phyloP scores from a whole-genome alignment of 805 yeast species.

The Metahyphopichia silvanorum region DNA sequence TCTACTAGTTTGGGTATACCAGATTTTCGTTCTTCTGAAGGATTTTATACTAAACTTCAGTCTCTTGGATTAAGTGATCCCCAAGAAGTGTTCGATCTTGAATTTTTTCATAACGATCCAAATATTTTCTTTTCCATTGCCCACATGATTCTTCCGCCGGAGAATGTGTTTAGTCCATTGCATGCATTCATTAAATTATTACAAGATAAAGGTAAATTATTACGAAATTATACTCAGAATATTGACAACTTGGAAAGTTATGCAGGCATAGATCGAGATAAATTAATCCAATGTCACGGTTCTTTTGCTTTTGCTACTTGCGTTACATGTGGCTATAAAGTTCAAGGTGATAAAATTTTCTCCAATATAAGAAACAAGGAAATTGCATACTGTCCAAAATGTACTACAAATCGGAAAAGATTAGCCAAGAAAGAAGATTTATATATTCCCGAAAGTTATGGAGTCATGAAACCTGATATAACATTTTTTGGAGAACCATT shows the following conservation, averaged over 20 bases:
- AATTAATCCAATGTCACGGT: slow-evolving; percentile 81
- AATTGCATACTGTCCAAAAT: slow-evolving; percentile 53
- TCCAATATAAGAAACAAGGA: slow-evolving; percentile 47
- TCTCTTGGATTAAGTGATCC: slow-evolving; percentile 44
- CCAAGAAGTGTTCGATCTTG: slow-evolving; percentile 42
- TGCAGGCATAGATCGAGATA: slow-evolving; percentile 50
- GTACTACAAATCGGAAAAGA: slow-evolving; percentile 18
- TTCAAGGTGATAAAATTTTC: slow-evolving; percentile 43
- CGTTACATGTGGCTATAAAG: slow-evolving; percentile 65
- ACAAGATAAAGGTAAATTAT: slow-evolving; percentile 33
- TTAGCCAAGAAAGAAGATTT: slow-evolving; percentile 22
- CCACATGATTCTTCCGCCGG: slow-evolving; percentile 42
- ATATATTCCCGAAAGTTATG: slow-evolving; percentile 22
- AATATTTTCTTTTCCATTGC: slow-evolving; percentile 40
- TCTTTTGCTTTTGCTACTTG: slow-evolving; percentile 71
- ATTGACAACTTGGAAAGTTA: slow-evolving; percentile 46
- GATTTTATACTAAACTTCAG: slow-evolving; percentile 57
- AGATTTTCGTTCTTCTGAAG: slow-evolving; percentile 48
- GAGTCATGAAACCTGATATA: slow-evolving; percentile 84
- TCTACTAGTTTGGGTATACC: slow-evolving; percentile 45
- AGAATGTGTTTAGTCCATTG: slow-evolving; percentile 31
- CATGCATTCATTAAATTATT: slow-evolving; percentile 37
- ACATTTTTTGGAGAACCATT: slow-evolving; percentile 79
- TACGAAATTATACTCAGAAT: slow-evolving; percentile 44
- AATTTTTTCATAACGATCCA: slow-evolving; percentile 35